Evolutionary conservation across 305 asterid genomes (phyloP).

Genomic region (Solanum chacoense): DNA sequence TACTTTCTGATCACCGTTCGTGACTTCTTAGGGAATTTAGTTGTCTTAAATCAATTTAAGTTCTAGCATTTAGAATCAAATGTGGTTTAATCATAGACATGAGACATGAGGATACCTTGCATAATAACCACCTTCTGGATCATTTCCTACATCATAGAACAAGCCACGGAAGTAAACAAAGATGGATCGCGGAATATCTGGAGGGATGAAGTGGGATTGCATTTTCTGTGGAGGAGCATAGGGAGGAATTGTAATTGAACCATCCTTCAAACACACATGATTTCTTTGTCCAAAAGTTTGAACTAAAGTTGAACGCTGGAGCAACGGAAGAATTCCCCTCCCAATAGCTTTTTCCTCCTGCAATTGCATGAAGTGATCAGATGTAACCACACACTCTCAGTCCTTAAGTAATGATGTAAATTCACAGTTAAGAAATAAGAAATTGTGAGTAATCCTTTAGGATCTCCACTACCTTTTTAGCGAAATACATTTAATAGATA

Average conservation of each 20-base stretch:
- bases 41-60: background rate
- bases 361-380: background rate
- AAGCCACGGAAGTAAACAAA: conserved; percentile 64
- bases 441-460: background rate
- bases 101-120: conserved; percentile 34
- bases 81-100: background rate
- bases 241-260: conserved; percentile 71
- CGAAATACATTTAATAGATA: background rate
- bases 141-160: conserved; percentile 58
- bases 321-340: conserved; percentile 62
- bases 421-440: background rate
- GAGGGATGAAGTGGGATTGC: conserved; percentile 65
- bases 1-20: background rate
- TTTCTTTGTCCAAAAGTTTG: conserved; percentile 74
- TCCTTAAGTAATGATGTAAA: background rate
- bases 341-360: conserved; percentile 79
- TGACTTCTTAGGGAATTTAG: background rate
- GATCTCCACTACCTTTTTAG: background rate
- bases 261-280: conserved; percentile 68
- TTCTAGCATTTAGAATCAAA: background rate
- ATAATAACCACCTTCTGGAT: conserved; percentile 69
- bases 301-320: conserved; percentile 62
- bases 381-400: background rate
- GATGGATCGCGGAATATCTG: conserved; percentile 60
- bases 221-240: conserved; percentile 82